phyloP scores from a whole-genome alignment of 2,329 filamentous ascomycete species.

The Exophiala sp. region DNA sequence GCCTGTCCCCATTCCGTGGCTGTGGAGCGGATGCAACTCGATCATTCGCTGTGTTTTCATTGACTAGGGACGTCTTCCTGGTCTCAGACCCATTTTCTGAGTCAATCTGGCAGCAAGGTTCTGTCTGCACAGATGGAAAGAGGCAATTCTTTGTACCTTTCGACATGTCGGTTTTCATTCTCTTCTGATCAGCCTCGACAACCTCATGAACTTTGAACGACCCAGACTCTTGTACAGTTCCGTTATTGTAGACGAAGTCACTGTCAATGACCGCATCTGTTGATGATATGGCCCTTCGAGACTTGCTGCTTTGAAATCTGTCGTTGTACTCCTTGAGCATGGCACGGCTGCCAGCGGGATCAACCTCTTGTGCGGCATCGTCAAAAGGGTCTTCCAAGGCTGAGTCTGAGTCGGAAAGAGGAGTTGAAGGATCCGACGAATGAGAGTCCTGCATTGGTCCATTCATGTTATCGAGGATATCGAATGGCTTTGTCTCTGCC shows the following conservation, averaged over 20 bases:
- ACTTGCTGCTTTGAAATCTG: slow-evolving; percentile 1
- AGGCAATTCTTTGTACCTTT: too few relatives aligned
- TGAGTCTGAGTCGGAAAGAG: not conserved
- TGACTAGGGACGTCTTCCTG: too few relatives aligned
- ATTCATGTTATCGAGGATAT: slow-evolving; percentile 3
- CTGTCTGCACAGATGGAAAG: too few relatives aligned
- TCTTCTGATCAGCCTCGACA: too few relatives aligned
- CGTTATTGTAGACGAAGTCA: slow-evolving; percentile 2
- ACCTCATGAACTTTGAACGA: not conserved
- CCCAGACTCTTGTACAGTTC: not conserved
- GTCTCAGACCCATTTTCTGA: too few relatives aligned
- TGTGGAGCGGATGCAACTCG: too few relatives aligned
- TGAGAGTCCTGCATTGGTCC: not conserved
- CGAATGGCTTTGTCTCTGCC: slow-evolving; percentile 1
- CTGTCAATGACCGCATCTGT: slow-evolving; percentile 1
- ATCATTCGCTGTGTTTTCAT: too few relatives aligned
- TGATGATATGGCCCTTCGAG: not conserved
- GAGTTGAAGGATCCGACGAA: not conserved
- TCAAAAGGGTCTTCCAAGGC: slow-evolving; percentile 13
- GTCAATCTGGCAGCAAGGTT: too few relatives aligned
- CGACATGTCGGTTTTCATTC: too few relatives aligned
- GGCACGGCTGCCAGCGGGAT: not conserved
- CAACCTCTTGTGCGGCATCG: slow-evolving; percentile 1
- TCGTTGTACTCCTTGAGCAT: slow-evolving; percentile 12
- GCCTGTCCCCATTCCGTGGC: not conserved